Evolutionary conservation across 306 rosid genomes (phyloP), one percentile per base, ranked within the genome.

Genomic region (Lathyrus oleraceus): DNA sequence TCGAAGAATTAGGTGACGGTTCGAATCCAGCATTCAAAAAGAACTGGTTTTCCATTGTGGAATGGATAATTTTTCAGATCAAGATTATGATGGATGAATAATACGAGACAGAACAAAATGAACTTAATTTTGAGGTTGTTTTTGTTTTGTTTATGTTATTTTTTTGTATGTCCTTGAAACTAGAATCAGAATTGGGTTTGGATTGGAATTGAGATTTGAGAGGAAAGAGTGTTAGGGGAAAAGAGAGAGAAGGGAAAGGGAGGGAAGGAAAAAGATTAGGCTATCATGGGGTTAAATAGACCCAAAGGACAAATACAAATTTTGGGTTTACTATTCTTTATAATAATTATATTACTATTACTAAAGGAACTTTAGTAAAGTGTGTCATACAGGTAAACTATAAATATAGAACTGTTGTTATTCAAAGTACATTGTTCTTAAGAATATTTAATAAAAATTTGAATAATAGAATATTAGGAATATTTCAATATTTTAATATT

Each of bases 281-380:
- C 30, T 5, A 65, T 17, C 67, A 60, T 21, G 71, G 27, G 71
- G 75, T 85, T 92, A 88, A 81, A 92, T 90, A 90, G 88, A 70
- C 73, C 44, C 59, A 51, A 32, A 40, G 28, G 21, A 45, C 59
- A 28, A 17, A 3, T 23, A 71, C 25, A 45, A 58, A 52, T 51
- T 57, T 75, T 81, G 23, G 38, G 57, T 64, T 82, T 75, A 74
- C 83, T 71, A 64, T 64, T 71, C 60, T 43, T 11, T 30, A 21
- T 36, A 32, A 43, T 64, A 8, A 62, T 17, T 63, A 35, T 61
- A 39, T 61, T 65, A 3, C 28, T 25, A 65, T n/a, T 42, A 43
- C 21, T 27, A 44, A 13, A 25, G 62, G 38, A 6, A 56, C 62
- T 56, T 56, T 56, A 56, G 11, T 56, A 56, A 57, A 63, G 53